A percentile compares a stretch with the other conserved stretches of the same genome.
phyloP scores from a whole-genome alignment of 1,139 yeast genomes.

The Geotrichum europaeum region DNA sequence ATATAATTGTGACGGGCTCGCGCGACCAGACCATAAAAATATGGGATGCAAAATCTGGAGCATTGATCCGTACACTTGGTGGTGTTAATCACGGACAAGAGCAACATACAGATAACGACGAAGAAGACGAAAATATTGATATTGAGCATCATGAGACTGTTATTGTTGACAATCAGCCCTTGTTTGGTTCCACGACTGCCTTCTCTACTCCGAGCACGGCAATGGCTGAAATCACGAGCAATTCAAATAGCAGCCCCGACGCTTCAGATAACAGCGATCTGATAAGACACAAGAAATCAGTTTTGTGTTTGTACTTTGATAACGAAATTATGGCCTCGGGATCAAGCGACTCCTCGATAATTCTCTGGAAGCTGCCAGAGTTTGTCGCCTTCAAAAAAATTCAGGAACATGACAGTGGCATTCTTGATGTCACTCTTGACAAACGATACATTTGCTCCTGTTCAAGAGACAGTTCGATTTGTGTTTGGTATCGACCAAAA shows the following conservation, averaged over 20 bases:
- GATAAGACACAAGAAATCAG: slow-evolving; percentile 32
- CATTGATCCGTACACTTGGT: slow-evolving; percentile 26
- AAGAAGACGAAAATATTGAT: neutral
- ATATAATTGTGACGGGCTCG: slow-evolving; percentile 35
- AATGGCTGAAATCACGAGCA: neutral
- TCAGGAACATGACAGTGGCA: slow-evolving; percentile 29
- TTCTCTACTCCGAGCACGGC: slow-evolving; percentile 8
- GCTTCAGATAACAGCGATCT: slow-evolving; percentile 1
- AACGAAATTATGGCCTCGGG: slow-evolving; percentile 34
- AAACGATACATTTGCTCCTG: slow-evolving; percentile 30
- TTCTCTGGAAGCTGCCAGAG: slow-evolving; percentile 31
- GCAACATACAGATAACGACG: slow-evolving; percentile 2
- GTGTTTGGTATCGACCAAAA: slow-evolving; percentile 29
- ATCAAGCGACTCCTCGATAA: slow-evolving; percentile 34
- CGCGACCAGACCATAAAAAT: slow-evolving; percentile 34
- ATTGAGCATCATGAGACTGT: slow-evolving; percentile 3
- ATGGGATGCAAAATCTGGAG: slow-evolving; percentile 32
- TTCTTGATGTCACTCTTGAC: slow-evolving; percentile 31
- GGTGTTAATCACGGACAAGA: slow-evolving; percentile 2
- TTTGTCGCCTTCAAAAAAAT: slow-evolving; percentile 27
- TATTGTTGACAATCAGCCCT: neutral
- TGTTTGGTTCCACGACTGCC: slow-evolving; percentile 6
- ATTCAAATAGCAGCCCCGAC: neutral
- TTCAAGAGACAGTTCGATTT: slow-evolving; percentile 33
- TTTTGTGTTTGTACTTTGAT: slow-evolving; percentile 34